Conservation (phyloP, 345 rosid species). For the Gossypium australe region DNA sequence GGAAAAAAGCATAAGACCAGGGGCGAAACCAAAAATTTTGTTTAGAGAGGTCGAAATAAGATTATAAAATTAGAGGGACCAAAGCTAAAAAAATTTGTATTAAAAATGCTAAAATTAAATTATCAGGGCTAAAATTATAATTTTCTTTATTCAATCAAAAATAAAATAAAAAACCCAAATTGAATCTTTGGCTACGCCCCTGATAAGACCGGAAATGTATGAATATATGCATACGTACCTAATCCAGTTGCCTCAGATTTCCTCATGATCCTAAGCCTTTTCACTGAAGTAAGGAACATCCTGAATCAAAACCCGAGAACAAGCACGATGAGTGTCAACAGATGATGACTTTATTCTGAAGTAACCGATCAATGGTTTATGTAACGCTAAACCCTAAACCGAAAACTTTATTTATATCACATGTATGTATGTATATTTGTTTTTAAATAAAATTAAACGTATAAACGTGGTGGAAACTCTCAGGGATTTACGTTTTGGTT, state of each 20-base stretch:
- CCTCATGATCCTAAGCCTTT: conserved; percentile 86
- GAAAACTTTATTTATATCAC: not conserved
- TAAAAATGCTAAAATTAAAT: too few species aligned
- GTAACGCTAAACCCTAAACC: not conserved
- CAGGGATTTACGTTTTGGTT: not conserved
- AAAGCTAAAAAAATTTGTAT: too few species aligned
- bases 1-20: not conserved
- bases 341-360: not conserved
- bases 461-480: not conserved
- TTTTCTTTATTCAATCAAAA: too few species aligned
- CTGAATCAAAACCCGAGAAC: conserved; percentile 29
- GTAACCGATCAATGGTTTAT: not conserved
- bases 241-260: conserved; percentile 74
- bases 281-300: conserved; percentile 75
- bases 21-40: not conserved
- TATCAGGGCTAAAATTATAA: too few species aligned
- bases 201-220: not conserved
- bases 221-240: conserved; percentile 26
- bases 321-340: not conserved
- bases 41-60: too few species aligned
- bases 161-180: too few species aligned
- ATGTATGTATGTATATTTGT: not conserved
- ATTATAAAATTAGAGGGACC: too few species aligned
- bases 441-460: not conserved
- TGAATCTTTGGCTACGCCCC: too few species aligned